phyloP scores from a whole-genome alignment of 2,329 filamentous ascomycete genomes.

The Neurospora sp. region DNA sequence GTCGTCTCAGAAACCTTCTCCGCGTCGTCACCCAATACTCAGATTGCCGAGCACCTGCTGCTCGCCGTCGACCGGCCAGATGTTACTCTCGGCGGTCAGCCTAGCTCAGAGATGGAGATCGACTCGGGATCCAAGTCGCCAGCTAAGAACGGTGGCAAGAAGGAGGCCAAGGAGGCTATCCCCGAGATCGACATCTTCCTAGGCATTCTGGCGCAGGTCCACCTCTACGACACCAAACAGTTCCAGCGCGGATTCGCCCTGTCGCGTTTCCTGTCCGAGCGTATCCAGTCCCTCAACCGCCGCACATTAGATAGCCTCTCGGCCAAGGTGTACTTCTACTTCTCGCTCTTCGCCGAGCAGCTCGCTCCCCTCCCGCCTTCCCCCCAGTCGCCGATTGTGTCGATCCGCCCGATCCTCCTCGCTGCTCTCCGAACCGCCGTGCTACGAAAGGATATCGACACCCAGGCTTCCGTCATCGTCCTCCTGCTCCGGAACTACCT shows the following conservation, averaged over 20 bases:
- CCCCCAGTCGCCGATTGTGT: constrained; percentile 75
- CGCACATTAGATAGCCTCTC: constrained; percentile 89
- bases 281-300: constrained; percentile 81
- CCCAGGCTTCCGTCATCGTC: constrained; percentile 93
- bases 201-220: constrained; percentile 76
- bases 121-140: constrained; percentile 42
- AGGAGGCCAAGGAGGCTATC: constrained; percentile 56
- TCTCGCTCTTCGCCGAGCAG: constrained; percentile 89
- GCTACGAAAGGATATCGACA: constrained; percentile 90
- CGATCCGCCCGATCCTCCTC: constrained; percentile 77
- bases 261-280: constrained; percentile 72
- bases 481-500: constrained; percentile 93
- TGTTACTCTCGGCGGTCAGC: constrained; percentile 49
- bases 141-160: constrained; percentile 48
- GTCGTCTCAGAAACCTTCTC: constrained; percentile 75
- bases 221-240: constrained; percentile 77
- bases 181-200: constrained; percentile 86
- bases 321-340: constrained; percentile 97
- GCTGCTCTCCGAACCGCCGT: constrained; percentile 90
- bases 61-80: constrained; percentile 58
- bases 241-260: constrained; percentile 74
- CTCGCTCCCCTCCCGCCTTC: constrained; percentile 80
- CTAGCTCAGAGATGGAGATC: constrained; percentile 61
- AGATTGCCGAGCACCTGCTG: constrained; percentile 61
- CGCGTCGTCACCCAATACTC: constrained; percentile 47